Conservation (phyloP, 257 asterid species). For the Nicotiana obtusifolia region DNA sequence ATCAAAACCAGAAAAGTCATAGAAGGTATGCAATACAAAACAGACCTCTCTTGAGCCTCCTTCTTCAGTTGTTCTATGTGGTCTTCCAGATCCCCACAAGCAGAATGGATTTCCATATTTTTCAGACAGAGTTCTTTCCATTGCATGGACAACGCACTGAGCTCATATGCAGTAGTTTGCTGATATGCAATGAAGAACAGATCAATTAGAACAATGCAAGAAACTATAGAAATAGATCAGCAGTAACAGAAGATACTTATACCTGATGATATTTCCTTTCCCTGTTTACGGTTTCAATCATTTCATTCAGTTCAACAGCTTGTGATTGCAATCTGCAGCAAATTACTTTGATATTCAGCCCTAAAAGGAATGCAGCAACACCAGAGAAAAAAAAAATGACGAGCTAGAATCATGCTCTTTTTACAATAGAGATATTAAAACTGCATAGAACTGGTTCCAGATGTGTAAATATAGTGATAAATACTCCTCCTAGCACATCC, state of each 20-base stretch:
- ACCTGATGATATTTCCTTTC: slow-evolving; percentile 99
- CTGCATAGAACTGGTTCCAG: not conserved
- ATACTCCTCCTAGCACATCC: not conserved
- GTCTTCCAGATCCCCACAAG: slow-evolving; percentile 59
- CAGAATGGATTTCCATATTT: slow-evolving; percentile 83
- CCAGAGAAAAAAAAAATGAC: not conserved
- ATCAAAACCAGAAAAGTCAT: not conserved
- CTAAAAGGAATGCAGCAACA: not conserved
- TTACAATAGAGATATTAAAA: not conserved
- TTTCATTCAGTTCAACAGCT: slow-evolving; percentile 58
- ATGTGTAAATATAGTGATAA: not conserved
- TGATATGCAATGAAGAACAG: slow-evolving; percentile 28
- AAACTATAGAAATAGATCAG: not conserved
- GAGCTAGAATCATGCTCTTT: not conserved
- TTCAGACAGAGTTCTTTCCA: slow-evolving; percentile 91
- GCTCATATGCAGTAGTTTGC: slow-evolving; percentile 97
- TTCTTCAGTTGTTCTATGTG: slow-evolving; percentile 49
- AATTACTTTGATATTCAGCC: slow-evolving; percentile 14
- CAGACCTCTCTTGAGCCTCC: slow-evolving; percentile 61
- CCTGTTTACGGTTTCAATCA: slow-evolving; percentile 81
- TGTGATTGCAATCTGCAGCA: slow-evolving; percentile 64
- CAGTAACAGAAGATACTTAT: not conserved
- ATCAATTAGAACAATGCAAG: not conserved
- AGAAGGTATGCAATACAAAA: not conserved
- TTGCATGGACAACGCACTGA: slow-evolving; percentile 75